These are phyloP conservation scores for Annulohypoxylon bovei DNA, from an alignment of 495 filamentous ascomycete species.

Conservation along the genomic window DNA sequence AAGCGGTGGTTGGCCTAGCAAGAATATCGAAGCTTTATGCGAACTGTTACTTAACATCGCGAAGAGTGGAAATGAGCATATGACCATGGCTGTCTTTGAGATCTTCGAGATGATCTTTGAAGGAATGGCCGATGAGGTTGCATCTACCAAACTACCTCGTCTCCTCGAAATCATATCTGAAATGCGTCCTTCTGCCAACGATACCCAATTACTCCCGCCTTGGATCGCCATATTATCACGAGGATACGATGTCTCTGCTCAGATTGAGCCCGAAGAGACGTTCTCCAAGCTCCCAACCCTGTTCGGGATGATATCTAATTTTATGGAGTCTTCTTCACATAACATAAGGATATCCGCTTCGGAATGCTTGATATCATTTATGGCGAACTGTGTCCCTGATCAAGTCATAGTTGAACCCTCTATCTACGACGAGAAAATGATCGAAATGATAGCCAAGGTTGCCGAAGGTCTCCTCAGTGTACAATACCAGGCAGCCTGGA, in stretches of 20 bases:
- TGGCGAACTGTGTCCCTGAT: slow-evolving; percentile 85
- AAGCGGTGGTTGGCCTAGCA: slow-evolving; percentile 95
- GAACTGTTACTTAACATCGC: slow-evolving; percentile 89
- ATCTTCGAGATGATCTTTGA: slow-evolving; percentile 96
- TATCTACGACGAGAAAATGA: slow-evolving; percentile 83
- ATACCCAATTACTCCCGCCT: slow-evolving; percentile 90
- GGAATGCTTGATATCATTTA: slow-evolving; percentile 91
- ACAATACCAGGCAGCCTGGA: slow-evolving; percentile 94
- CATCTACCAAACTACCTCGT: slow-evolving; percentile 86
- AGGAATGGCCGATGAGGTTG: slow-evolving; percentile 84
- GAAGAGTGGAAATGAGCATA: slow-evolving; percentile 86
- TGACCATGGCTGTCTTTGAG: slow-evolving; percentile 94
- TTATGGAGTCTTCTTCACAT: slow-evolving; percentile 84
- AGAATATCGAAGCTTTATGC: slow-evolving; percentile 90
- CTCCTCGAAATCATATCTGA: slow-evolving; percentile 88
- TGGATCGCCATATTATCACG: slow-evolving; percentile 96
- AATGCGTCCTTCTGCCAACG: slow-evolving; percentile 86
- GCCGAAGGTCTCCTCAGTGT: slow-evolving; percentile 80
- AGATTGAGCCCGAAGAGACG: slow-evolving; percentile 84
- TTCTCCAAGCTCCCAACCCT: slow-evolving; percentile 86
- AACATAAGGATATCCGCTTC: slow-evolving; percentile 94
- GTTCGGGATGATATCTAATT: slow-evolving; percentile 78
- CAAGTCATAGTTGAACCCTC: slow-evolving; percentile 85
- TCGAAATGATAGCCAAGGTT: slow-evolving; percentile 76
- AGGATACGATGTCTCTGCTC: slow-evolving; percentile 91